Evolutionary conservation across 768 basidiomycete species (phyloP), one percentile per base, ranked within the genome.

Genomic region (Cyathus striatus): DNA sequence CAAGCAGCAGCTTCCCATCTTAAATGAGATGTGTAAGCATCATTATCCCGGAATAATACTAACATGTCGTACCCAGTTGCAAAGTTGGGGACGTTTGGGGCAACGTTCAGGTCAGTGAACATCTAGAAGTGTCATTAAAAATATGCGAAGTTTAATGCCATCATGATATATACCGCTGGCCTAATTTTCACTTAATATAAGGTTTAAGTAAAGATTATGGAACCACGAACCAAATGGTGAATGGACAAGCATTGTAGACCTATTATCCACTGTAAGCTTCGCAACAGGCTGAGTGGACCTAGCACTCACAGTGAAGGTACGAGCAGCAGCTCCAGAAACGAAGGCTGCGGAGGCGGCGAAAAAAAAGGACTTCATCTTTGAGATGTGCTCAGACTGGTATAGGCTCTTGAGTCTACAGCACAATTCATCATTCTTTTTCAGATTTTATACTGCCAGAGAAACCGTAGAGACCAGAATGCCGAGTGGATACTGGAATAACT

Each of bases 161-260:
- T 14, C 17, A 36, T 21, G 14, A 14, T 12, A 7, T 21, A 27
- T 61, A 66, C 67, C 30, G 67, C 68, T 3, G 70, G 68, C 70
- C 68, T 72, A 32, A 17, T 33, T 16, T n/a, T n/a, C n/a, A n/a
- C n/a, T n/a, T n/a, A n/a, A n/a, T n/a, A n/a, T n/a, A n/a, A n/a
- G n/a, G n/a, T n/a, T n/a, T n/a, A n/a, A n/a, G n/a, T n/a, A n/a
- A n/a, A n/a, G 14, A 43, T 13, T 14, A 33, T 32, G 35, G 14
- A 13, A 18, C 7, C 3, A 40, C 67, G 42, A 52, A 82, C 83
- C 83, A 85, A 46, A 85, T 71, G 3, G 81, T 85, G 60, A 81
- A 85, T 0, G 80, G 72, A 52, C 83, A 85, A 2, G 61, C 68
- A 61, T 85, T 86, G 53, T 68, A 66, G 20, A 79, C 74, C 68